Evolutionary conservation across 495 filamentous ascomycete species (phyloP).

Genomic region (Hyaloscypha bicolor): DNA sequence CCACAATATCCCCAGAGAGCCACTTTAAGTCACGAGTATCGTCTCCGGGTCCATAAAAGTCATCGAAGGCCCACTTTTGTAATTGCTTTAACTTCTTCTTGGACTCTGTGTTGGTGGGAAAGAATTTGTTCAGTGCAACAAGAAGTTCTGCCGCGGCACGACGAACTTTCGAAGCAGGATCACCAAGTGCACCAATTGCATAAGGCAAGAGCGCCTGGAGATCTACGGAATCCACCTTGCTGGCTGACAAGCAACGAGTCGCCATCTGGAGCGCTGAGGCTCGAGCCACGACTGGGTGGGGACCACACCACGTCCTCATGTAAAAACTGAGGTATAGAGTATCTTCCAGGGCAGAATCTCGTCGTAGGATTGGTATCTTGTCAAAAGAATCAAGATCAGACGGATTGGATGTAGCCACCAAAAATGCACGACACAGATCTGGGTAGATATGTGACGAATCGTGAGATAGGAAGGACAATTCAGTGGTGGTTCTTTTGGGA

Average conservation of each 20-base stretch:
- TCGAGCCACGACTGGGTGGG: conserved; percentile 66
- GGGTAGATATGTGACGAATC: conserved; percentile 47
- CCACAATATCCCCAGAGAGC: conserved; percentile 58
- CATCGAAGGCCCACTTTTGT: conserved; percentile 53
- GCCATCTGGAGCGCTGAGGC: conserved; percentile 66
- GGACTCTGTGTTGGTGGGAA: conserved; percentile 26
- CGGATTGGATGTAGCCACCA: conserved; percentile 54
- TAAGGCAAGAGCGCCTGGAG: conserved; percentile 81
- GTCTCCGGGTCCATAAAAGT: conserved; percentile 57
- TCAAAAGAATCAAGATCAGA: conserved; percentile 58
- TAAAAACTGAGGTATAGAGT: conserved; percentile 79
- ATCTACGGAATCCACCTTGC: conserved; percentile 56
- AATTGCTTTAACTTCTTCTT: conserved; percentile 31
- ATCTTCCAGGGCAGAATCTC: conserved; percentile 53
- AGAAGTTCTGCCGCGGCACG: conserved; percentile 70
- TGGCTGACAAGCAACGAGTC: conserved; percentile 52
- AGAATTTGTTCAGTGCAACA: conserved; percentile 43
- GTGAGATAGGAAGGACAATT: conserved; percentile 51
- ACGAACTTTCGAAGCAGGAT: conserved; percentile 72
- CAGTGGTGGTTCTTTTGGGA: conserved; percentile 41
- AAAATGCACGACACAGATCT: conserved; percentile 64
- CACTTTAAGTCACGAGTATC: conserved; percentile 54
- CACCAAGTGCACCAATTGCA: conserved; percentile 68
- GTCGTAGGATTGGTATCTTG: conserved; percentile 58
- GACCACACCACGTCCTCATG: conserved; percentile 70